phyloP scores from a whole-genome alignment of 2,329 filamentous ascomycete species.

The Trichoderma hamatum region DNA sequence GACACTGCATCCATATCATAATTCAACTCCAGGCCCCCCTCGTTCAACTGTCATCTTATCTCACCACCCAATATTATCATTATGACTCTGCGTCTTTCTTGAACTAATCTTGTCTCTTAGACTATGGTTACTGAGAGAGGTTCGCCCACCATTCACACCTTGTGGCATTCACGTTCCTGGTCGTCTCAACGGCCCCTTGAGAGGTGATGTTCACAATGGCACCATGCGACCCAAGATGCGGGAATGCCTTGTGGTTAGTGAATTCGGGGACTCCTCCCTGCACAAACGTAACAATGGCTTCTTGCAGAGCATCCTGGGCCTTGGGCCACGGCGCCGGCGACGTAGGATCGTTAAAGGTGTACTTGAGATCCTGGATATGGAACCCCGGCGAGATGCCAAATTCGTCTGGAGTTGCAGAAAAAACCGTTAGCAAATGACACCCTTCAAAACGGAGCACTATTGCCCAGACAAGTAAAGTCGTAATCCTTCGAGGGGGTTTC shows the following conservation, averaged over 20 bases:
- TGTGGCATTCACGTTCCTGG: neutral
- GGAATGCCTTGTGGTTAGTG: neutral
- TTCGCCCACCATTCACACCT: neutral
- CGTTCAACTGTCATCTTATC: neutral
- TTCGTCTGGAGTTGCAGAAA: neutral
- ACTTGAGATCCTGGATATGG: constrained; percentile 2
- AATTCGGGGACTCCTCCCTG: neutral
- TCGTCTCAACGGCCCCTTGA: neutral
- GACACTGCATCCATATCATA: neutral
- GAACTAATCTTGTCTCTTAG: neutral
- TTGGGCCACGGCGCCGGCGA: constrained; percentile 2
- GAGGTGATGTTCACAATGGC: neutral
- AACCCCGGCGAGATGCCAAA: neutral
- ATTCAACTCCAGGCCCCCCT: neutral
- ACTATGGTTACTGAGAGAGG: neutral
- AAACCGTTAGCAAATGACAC: neutral
- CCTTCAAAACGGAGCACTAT: neutral
- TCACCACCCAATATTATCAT: neutral
- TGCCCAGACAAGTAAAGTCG: neutral
- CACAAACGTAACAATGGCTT: neutral
- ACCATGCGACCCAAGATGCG: neutral
- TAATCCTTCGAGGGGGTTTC: neutral
- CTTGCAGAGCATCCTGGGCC: neutral
- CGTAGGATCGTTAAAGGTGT: neutral
- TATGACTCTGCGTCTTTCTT: neutral